Evolutionary conservation across 768 basidiomycete species (phyloP).

Genomic region (Termitomyces sp.): DNA sequence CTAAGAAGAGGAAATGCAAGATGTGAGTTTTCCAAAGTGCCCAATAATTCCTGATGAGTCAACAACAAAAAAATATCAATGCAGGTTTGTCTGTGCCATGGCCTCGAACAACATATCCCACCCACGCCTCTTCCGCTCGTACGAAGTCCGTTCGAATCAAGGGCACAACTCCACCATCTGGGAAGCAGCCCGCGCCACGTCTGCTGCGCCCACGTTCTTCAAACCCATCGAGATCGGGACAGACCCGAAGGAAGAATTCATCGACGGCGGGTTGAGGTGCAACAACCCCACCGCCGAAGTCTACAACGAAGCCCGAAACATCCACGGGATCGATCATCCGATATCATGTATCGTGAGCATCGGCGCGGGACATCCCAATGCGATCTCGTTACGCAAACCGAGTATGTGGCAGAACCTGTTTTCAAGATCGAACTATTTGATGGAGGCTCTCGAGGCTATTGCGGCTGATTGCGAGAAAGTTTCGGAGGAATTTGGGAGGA

Average conservation of each 20-base stretch:
- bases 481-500: background rate
- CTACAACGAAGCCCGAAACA: background rate
- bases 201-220: conserved; percentile 22
- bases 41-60: too few species aligned
- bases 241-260: conserved; percentile 2
- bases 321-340: background rate
- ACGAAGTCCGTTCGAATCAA: background rate
- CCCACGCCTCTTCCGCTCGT: conserved; percentile 12
- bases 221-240: conserved; percentile 13
- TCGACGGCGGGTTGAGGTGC: conserved; percentile 13
- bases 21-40: too few species aligned
- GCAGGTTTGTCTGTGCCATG: conserved; percentile 1
- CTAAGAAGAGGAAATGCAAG: background rate
- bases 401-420: too few species aligned
- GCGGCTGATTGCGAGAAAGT: conserved; percentile 6
- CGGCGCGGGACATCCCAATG: conserved; percentile 4
- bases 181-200: conserved; percentile 25
- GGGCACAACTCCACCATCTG: conserved; percentile 17
- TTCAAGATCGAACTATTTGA: too few species aligned
- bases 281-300: conserved; percentile 11
- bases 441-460: background rate
- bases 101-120: background rate
- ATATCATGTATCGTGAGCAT: conserved; percentile 8
- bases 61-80: background rate
- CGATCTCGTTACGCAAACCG: background rate